Percentiles rank a stretch among this genome's conserved stretches.
phyloP scores from a whole-genome alignment of 225 moss, liverwort and hornwort species.

The Sphagnum tenellum region DNA sequence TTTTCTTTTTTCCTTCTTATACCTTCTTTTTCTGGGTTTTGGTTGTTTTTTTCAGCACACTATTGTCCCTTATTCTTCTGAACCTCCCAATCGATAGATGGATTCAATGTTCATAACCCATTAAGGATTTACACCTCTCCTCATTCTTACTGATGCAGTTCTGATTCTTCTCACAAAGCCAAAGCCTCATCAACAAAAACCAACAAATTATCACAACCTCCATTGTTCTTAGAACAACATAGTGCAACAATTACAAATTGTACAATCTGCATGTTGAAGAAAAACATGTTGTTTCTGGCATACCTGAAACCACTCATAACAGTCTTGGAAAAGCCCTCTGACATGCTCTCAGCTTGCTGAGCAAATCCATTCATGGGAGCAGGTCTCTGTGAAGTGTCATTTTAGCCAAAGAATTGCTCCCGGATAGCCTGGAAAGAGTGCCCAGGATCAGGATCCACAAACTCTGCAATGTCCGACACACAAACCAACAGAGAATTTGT shows the following conservation, averaged over 20 bases:
- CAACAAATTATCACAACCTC: not conserved
- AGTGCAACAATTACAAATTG: too few relatives aligned
- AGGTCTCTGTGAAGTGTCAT: conserved; percentile 58
- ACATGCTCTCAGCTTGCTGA: conserved; percentile 88
- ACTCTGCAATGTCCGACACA: conserved; percentile 50
- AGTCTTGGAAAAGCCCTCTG: conserved; percentile 58
- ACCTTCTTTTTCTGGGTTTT: too few relatives aligned
- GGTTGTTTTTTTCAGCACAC: too few relatives aligned
- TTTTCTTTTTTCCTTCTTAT: too few relatives aligned
- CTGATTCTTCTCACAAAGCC: not conserved
- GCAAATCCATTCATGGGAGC: conserved; percentile 98
- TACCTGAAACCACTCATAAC: conserved; percentile 87
- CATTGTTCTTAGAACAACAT: too few relatives aligned
- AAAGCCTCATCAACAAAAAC: not conserved
- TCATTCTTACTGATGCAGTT: too few relatives aligned
- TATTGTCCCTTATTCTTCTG: too few relatives aligned
- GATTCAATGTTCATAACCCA: too few relatives aligned
- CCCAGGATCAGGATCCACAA: conserved; percentile 63
- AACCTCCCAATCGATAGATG: too few relatives aligned
- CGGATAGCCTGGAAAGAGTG: conserved; percentile 60
- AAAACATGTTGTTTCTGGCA: not conserved
- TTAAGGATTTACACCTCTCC: too few relatives aligned
- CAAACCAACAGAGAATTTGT: conserved; percentile 40
- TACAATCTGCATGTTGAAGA: too few relatives aligned
- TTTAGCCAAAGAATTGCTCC: conserved; percentile 59